Base-by-base conservation (phyloP, 2,329 filamentous ascomycete genomes). In the Cercospora sp. region DNA sequence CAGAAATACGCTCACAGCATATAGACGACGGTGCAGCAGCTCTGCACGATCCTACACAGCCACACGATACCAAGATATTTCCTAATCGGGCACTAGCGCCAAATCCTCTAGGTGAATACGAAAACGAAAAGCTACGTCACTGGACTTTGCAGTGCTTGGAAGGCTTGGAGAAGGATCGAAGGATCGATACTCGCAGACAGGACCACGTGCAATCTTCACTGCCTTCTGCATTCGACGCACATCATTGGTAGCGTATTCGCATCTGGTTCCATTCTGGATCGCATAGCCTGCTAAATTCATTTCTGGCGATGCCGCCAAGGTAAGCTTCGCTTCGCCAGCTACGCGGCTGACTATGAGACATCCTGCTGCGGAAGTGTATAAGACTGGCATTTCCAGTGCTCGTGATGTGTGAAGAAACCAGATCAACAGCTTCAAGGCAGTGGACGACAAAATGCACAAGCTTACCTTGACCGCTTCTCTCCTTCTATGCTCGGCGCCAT, bases 211-310 rank as follows among this genome's bases (percentile, higher is more conserved):
- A 13, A 8, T 53, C 18, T 53, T 53, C 49, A 53, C 49, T 53
- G 49, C 49, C 12, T 24, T 9, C 28, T 58, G 28, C 55, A 32
- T 12, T 21, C 28, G 28, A 5, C 32, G 24, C 28, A 32, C 10
- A 8, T 21, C 32, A 58, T 58, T 58, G 28, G 55, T 37, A 12
- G 55, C 55, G 55, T 58, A 58, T 58, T 58, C 55, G 55, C 32
- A 34, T 34, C 3, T 24, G 5, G 32, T 21, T n/a, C 16, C 13
- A 34, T 10, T 28, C 30, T 32, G 55, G 28, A 58, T 18, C 12
- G 28, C 55, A 58, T 53, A 53, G 49, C 49, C 49, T 53, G 21
- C 49, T 28, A 13, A 12, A 40, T n/a, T 16, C 49, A 53, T 53
- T 26, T 28, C 24, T 40, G 49, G 21, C 12, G 21, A 53, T 16